A percentile compares a stretch with the other conserved stretches of the same genome.
Evolutionary conservation across 768 basidiomycete genomes (phyloP).

Genomic region (Filobasidium wieringae): DNA sequence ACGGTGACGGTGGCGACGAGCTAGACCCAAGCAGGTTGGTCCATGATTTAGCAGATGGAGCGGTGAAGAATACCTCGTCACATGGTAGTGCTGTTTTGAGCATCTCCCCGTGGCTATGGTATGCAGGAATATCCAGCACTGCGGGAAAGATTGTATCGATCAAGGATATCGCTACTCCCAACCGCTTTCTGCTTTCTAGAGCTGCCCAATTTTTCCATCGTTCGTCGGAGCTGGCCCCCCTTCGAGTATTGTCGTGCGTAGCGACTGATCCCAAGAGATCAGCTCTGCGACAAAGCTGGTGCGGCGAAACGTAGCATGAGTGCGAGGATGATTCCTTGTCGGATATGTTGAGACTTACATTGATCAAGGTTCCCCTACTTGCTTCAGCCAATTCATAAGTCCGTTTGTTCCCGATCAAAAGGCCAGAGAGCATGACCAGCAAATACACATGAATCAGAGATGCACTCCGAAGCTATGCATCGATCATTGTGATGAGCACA

Average conservation of each 20-base stretch:
- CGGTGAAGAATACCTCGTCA: constrained; percentile 4
- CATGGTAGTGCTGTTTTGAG: constrained; percentile 5
- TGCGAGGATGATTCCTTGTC: not conserved
- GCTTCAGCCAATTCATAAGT: constrained; percentile 12
- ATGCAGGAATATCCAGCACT: constrained; percentile 7
- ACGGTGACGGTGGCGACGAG: constrained; percentile 5
- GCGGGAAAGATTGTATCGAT: constrained; percentile 9
- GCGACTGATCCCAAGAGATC: constrained; percentile 2
- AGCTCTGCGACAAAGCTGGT: constrained; percentile 8
- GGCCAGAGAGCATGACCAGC: constrained; percentile 6
- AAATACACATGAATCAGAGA: constrained; percentile 8
- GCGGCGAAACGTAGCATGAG: not conserved
- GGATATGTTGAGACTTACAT: not conserved
- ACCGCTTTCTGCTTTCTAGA: constrained; percentile 6
- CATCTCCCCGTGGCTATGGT: constrained; percentile 9
- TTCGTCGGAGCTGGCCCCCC: not conserved
- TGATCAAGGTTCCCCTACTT: constrained; percentile 7
- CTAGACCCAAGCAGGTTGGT: constrained; percentile 7
- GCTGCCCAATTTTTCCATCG: constrained; percentile 5
- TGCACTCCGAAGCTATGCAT: constrained; percentile 4
- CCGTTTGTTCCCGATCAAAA: constrained; percentile 11
- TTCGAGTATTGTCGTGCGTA: not conserved
- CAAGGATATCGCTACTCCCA: constrained; percentile 3
- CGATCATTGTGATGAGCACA: not conserved
- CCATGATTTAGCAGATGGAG: constrained; percentile 5